Base-by-base conservation (phyloP, 495 filamentous ascomycete species). In the Xylaria cubensis region DNA sequence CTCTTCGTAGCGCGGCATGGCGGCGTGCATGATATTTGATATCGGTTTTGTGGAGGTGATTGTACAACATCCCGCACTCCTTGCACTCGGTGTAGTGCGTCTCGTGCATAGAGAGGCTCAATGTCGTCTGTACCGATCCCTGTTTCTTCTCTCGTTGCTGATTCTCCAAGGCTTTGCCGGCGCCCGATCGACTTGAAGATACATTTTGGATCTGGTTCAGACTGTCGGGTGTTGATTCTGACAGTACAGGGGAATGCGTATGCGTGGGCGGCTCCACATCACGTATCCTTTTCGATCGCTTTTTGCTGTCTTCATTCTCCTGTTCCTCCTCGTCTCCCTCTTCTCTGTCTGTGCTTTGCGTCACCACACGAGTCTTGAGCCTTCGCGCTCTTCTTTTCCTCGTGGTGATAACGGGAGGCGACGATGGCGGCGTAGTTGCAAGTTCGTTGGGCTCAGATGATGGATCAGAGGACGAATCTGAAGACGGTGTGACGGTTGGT, bases 61-160 rank as follows among this genome's bases (percentile, higher is more conserved):
- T 86, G 70, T 85, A 86, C 21, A 86, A 65, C 56, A 85, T 81
- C 10, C 81, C 77, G 71, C 85, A 86, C 34, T 82, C 79, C 46
- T 80, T 82, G 66, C 85, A 86, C 51, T 85, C 77, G 0, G 78
- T 80, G 62, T 86, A 86, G 0, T 78, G 80, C 1, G 82, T 75
- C 1, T 80, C 80, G 12, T 77, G 74, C 6, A 75, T 74, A 7
- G 80, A 73, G 6, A 86, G 77, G 53, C 79, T 85, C 63, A 86
- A 65, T 0, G 84, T 86, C 0, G 81, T 86, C 67, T 86, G 85
- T 9, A 83, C 76, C 66, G 80, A 75, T 1, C 80, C 74, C 58
- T 76, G 73, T 59, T 78, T 74, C 1, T 42, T 68, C n/a, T 50
- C 70, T 26, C 76, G 76, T 29, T 34, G 67, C n/a, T 46, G 70